These are phyloP conservation scores for Jatropha podagrica DNA, from an alignment of 441 rosid genomes.

Conservation along the genomic window DNA sequence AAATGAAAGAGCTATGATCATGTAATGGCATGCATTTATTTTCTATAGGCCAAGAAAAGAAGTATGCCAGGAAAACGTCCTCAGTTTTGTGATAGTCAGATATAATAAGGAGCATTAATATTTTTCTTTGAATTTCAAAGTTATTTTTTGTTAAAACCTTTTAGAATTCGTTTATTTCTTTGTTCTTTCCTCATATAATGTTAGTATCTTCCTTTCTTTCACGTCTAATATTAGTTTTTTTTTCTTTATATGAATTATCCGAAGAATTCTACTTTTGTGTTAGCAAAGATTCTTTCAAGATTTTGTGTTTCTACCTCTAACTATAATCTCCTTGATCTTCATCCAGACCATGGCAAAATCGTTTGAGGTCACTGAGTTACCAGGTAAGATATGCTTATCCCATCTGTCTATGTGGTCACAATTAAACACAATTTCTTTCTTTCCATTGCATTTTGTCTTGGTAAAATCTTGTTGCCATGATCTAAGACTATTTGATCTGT, in stretches of 20 bases:
- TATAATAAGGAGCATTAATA: neutral
- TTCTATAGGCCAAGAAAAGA: conserved; percentile 1
- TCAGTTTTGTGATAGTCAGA: neutral
- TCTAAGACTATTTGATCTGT: conserved; percentile 8
- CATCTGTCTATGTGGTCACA: neutral
- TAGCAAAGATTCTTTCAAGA: neutral
- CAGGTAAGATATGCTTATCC: conserved; percentile 40
- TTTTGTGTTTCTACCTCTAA: neutral
- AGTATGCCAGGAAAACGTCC: neutral
- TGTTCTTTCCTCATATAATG: neutral
- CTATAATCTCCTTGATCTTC: neutral
- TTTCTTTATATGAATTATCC: neutral
- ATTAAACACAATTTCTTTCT: neutral
- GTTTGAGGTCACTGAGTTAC: conserved; percentile 67
- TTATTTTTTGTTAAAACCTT: neutral
- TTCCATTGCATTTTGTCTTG: neutral
- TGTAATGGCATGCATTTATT: too few species aligned
- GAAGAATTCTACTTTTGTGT: neutral
- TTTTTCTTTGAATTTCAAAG: neutral
- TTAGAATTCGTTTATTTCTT: neutral
- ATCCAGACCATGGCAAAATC: conserved; percentile 63
- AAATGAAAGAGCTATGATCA: conserved; percentile 8
- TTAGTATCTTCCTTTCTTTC: neutral
- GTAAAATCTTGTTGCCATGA: neutral
- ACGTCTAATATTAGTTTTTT: neutral